Base-by-base conservation (phyloP, 306 rosid species). In the Adenanthera pavonina region DNA sequence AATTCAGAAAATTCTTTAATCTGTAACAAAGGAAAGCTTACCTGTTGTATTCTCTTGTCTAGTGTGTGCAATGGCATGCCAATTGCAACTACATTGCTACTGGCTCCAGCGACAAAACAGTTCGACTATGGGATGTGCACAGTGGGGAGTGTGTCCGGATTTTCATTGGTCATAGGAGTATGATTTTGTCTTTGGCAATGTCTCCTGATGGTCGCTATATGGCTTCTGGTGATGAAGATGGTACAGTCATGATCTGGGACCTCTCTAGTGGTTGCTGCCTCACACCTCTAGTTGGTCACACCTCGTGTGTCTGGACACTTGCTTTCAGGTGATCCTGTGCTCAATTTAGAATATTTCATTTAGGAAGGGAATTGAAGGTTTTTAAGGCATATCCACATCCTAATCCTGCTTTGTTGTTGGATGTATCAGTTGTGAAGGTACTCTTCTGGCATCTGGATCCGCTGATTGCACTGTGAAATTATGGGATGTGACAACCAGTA, bases 31-130 rank as follows among this genome's bases (percentile, higher is more conserved):
- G 41, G 52, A 34, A 71, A 54, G 69, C 44, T 81, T 48, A 59
- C 77, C 51, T 74, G 52, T 80, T 77, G 44, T 54, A 38, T 81
- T 15, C 33, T 69, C 71, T 73, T 71, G 59, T 77, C 7, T 73
- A 90, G 99, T 92, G 98, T 64, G 97, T 96, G 72, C 99, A 96
- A 87, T 96, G 99, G 99, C 99, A 96, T 84, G 89, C 85, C 88
- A 96, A 96, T 92, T 96, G 99, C 97, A 96, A 96, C 91, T 96
- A 96, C 87, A 88, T 96, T 34, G 97, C 98, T 36, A 93, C 99
- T 30, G 99, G 99, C 47, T 96, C 98, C 47, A 96, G 98, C 79
- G 99, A 96, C 87, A 96, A 93, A 87, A 93, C 97, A 19, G 99
- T 94, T 46, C 81, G 99, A 78, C 82, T 96, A 73, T 96, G 99